Percentiles rank a stretch among this genome's conserved stretches.
Evolutionary conservation across 345 rosid genomes (phyloP).

Genomic region (Kernera saxatilis): DNA sequence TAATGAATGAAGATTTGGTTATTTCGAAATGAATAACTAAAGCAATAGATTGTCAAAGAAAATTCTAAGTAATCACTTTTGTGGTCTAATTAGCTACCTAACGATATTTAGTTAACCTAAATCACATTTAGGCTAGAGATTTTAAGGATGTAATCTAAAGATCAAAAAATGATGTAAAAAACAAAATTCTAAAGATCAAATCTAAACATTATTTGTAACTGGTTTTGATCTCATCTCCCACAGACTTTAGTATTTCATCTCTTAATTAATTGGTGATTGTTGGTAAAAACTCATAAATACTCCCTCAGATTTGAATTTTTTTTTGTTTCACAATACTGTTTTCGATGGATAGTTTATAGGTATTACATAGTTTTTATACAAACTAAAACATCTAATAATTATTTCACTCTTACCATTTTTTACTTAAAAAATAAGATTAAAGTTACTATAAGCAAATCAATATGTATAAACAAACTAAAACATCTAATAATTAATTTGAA

Average conservation of each 20-base stretch:
- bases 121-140: neutral
- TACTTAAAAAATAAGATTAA: too few relatives aligned
- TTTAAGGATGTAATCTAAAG: neutral
- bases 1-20: neutral
- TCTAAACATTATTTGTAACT: too few relatives aligned
- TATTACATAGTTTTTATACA: too few relatives aligned
- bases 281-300: neutral
- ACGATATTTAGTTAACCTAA: neutral
- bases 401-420: neutral
- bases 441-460: too few relatives aligned
- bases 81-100: conserved; percentile 6
- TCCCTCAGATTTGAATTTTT: neutral
- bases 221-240: too few relatives aligned
- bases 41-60: neutral
- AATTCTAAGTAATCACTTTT: neutral
- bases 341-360: too few relatives aligned
- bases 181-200: too few relatives aligned
- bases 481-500: too few relatives aligned
- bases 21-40: neutral
- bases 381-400: too few relatives aligned
- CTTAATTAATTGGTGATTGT: neutral
- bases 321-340: neutral
- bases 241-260: too few relatives aligned
- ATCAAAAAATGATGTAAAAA: too few relatives aligned
- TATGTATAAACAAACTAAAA: too few relatives aligned